Evolutionary conservation across 2,329 filamentous ascomycete species (phyloP), one percentile per base, ranked within the genome.

Genomic region (Monosporascus sp.): DNA sequence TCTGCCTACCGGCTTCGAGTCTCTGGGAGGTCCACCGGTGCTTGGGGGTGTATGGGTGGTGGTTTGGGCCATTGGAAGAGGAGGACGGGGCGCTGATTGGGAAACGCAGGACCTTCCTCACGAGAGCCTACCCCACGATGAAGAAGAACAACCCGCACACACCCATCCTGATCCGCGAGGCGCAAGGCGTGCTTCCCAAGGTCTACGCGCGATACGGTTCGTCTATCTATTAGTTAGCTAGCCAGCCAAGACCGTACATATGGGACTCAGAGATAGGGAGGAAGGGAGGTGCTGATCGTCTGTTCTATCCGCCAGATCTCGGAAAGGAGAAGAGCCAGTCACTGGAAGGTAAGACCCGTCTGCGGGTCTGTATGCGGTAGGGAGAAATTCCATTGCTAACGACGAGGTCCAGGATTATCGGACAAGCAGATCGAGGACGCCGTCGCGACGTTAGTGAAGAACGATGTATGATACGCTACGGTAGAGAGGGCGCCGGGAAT

Each of bases 131-230:
- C 74, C 94, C 94, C 47, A 94, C 89, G 56, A 97, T 99, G 93
- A 99, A 99, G 85, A 95, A 96, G 81, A 89, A 93, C 81, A 99
- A 99, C 78, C 94, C 94, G 53, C 79, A 89, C 73, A 92, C 83
- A 48, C 94, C 94, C 51, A 97, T 99, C 74, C 79, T 99, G 79
- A 86, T 99, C 67, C 89, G 94, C 69, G 94, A 97, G 79, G 94
- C 93, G 50, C 77, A 83, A 63, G 90, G 89, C 67, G 90, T 89
- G 51, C 77, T 88, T 70, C 93, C 94, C 60, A 88, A 85, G 72
- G 84, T 99, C 59, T 97, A 88, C 74, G 92, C 93, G 63, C 82
- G 94, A 85, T 99, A 95, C 71, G 93, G 90, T 96, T 73, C 66
- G 84, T 70, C 49, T 20, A 17, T 37, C 37, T 25, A 11, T 35